A percentile compares a stretch with the other conserved stretches of the same genome.
Conservation (phyloP, 2,329 filamentous ascomycete genomes). For the Sordariomycetes sp. region DNA sequence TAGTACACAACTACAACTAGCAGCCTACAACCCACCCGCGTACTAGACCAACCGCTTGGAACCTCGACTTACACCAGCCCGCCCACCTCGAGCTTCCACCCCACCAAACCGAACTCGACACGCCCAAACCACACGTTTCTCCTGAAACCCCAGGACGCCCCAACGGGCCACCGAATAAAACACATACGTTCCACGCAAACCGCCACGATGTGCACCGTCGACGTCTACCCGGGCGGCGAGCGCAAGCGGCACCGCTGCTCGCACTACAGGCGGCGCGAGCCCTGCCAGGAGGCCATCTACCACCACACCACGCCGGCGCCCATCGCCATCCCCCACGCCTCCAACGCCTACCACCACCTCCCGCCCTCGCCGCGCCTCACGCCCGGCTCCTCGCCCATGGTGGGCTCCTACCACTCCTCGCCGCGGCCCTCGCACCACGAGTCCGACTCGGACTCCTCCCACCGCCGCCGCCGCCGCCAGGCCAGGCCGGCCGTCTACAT, state of each 20-base stretch:
- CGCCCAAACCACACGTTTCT: background rate
- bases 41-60: background rate
- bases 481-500: background rate
- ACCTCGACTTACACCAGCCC: background rate
- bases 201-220: conserved; percentile 39
- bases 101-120: background rate
- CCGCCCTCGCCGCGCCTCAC: conserved; percentile 16
- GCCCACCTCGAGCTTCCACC: background rate
- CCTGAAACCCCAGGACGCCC: background rate
- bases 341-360: conserved; percentile 24
- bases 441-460: conserved; percentile 1
- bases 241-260: conserved; percentile 21
- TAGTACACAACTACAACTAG: too few relatives aligned
- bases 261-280: conserved; percentile 26
- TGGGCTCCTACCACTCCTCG: background rate
- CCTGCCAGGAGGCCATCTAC: conserved; percentile 29
- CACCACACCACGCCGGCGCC: conserved; percentile 14
- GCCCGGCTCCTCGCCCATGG: background rate
- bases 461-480: background rate
- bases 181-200: conserved; percentile 5
- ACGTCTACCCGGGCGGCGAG: conserved; percentile 33
- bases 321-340: conserved; percentile 29
- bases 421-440: background rate
- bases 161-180: too few relatives aligned
- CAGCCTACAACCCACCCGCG: background rate